Evolutionary conservation across 148 eudicot species (phyloP), one percentile per base, ranked within the genome.

Genomic region (Spergularia marina): DNA sequence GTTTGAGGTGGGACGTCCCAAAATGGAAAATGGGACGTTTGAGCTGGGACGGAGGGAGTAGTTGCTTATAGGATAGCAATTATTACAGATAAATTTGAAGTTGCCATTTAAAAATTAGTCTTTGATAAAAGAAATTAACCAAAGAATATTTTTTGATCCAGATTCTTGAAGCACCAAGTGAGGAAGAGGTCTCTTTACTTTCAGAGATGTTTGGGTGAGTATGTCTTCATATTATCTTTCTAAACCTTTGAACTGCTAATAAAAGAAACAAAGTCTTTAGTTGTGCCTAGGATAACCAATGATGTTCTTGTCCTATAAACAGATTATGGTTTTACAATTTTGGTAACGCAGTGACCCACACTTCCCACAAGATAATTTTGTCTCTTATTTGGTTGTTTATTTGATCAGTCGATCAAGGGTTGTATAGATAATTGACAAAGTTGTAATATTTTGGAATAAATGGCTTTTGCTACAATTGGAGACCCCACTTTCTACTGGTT

Each of bases 141-240:
- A 6, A 59, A 36, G 54, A 25, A 69, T 76, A 75, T 63, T 74
- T 58, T 70, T 79, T 86, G 76, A 52, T 76, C 68, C 83, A 95
- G 98, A 95, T 95, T 80, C 96, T 92, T 78, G 92, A 86, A 83
- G 84, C 91, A 34, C 97, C 98, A 75, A 88, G 78, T 78, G 98
- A 92, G 72, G 96, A 95, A 82, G 98, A 95, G 83, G 91, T 95
- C 79, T 80, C 97, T 68, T 78, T 92, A 71, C 96, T 95, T 56
- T 85, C 87, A 74, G 92, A 85, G 82, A 78, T 92, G 74, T 95
- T 92, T 84, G 85, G 91, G 98, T 92, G 76, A 84, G 87, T 87
- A 61, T 56, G 51, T 76, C 58, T 18, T 21, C 66, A 59, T 74
- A 55, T 56, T 57, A 68, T 23, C 53, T 47, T 58, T 60, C 14